Base-by-base conservation (phyloP, 1,139 yeast species). In the Scheffersomyces titani region DNA sequence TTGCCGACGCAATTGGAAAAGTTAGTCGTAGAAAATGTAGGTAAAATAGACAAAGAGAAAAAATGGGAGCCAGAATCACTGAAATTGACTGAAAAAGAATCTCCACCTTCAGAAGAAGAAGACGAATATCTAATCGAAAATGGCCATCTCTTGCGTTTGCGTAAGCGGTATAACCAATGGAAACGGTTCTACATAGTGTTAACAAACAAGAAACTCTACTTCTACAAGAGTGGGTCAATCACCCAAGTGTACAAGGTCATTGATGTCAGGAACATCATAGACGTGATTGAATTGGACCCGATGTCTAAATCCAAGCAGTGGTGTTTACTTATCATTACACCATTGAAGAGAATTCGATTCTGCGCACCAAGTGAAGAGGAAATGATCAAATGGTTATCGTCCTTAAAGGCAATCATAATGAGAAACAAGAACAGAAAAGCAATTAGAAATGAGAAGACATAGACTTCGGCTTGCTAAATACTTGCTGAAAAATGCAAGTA, bases 231-330 rank as follows among this genome's bases (percentile, higher is more conserved):
- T 19, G 52, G 52, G 19, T 52, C 58, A 19, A 46, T 49, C 61
- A 65, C 16, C 7, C 18, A 46, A 19, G 49, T 46, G 49, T 54
- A 66, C 59, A 80, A 80, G 63, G 61, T 64, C 47, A 69, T 82
- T 7, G 64, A 68, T 4, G 65, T 80, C 6, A 61, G 65, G 6
- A 77, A 79, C 50, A 66, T 85, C n/a, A 67, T 78, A 16, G 88
- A 84, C 62, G 85, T 80, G 36, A 81, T 83, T 49, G 88, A 84
- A 59, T 66, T 83, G 50, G 87, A 84, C 56, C 80, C 85, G 1
- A 55, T 81, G 22, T 75, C 83, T 6, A 74, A 71, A 54, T 66
- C 80, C 9, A 81, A 77, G 59, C 62, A 65, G 49, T 81, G 78
- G 73, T 83, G 87, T 61, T 67, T 84, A 65, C 68, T 82, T 55